phyloP scores from a whole-genome alignment of 371 early-diverging fungal species.

The Mucor sp. region DNA sequence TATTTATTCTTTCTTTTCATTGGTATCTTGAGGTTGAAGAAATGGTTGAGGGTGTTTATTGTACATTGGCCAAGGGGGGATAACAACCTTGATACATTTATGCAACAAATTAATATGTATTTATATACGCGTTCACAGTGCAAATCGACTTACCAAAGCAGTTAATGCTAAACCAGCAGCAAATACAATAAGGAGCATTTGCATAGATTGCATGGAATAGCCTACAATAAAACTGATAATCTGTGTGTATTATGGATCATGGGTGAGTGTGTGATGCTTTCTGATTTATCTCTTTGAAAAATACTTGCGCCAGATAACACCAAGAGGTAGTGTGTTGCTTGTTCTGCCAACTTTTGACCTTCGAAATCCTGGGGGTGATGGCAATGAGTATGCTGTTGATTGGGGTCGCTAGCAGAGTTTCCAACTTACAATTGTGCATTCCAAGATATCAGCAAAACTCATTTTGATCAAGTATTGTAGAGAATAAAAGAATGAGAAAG shows the following conservation, averaged over 20 bases:
- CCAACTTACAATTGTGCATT: slow-evolving; percentile 25
- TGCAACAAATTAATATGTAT: not conserved
- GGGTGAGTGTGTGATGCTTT: not conserved
- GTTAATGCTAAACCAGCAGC: slow-evolving; percentile 17
- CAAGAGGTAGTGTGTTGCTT: slow-evolving; percentile 10
- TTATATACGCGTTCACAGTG: not conserved
- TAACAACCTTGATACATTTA: slow-evolving; percentile 10
- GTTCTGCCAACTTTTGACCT: slow-evolving; percentile 23
- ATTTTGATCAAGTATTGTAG: slow-evolving; percentile 2
- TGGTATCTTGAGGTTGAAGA: slow-evolving; percentile 12
- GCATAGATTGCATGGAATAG: slow-evolving; percentile 20
- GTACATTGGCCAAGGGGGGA: slow-evolving; percentile 34
- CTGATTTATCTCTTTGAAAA: not conserved
- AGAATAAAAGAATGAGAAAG: not conserved
- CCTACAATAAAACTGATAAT: slow-evolving; percentile 18
- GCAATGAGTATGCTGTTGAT: not conserved
- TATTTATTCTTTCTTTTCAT: slow-evolving; percentile 14
- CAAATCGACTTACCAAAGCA: slow-evolving; percentile 15
- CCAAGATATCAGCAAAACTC: slow-evolving; percentile 20
- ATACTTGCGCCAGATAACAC: slow-evolving; percentile 18
- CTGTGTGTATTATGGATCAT: not conserved
- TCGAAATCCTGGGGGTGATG: slow-evolving; percentile 28
- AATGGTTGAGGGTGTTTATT: slow-evolving; percentile 28
- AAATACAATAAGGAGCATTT: slow-evolving; percentile 12
- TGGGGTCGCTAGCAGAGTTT: not conserved